Percentiles rank a stretch among this genome's conserved stretches.
phyloP scores from a whole-genome alignment of 2,329 filamentous ascomycete species.

The Sporothrix protearum region DNA sequence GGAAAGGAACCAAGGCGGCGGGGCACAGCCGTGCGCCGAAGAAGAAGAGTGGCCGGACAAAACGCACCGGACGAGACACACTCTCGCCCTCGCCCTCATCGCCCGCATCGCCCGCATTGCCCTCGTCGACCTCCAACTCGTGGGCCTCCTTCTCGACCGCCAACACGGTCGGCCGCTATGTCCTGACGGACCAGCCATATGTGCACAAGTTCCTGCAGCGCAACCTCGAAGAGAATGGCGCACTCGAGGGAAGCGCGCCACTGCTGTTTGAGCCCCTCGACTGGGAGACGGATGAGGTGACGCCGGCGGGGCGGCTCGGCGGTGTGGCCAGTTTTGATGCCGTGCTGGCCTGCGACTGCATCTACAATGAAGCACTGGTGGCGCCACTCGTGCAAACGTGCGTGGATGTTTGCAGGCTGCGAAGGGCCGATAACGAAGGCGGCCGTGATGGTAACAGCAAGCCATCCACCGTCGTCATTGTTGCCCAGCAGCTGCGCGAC shows the following conservation, averaged over 20 bases:
- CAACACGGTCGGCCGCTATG: conserved; percentile 57
- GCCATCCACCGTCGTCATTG: conserved; percentile 65
- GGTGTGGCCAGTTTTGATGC: conserved; percentile 57
- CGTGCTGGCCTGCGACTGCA: conserved; percentile 84
- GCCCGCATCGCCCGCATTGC: too few species aligned
- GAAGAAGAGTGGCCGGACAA: not conserved
- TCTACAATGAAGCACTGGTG: conserved; percentile 89
- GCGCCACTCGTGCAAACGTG: conserved; percentile 79
- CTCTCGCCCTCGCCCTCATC: not conserved
- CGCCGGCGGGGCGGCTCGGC: conserved; percentile 35
- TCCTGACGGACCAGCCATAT: conserved; percentile 86
- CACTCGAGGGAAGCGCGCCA: conserved; percentile 1
- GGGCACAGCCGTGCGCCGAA: not conserved
- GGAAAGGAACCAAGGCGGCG: conserved; percentile 29
- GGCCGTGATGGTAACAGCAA: conserved; percentile 3
- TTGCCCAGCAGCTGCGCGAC: conserved; percentile 85
- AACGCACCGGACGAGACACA: not conserved
- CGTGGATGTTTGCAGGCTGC: conserved; percentile 65
- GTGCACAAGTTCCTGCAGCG: conserved; percentile 70
- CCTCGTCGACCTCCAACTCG: not conserved
- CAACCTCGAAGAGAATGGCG: conserved; percentile 66
- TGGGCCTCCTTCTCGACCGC: not conserved
- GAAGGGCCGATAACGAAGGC: conserved; percentile 33
- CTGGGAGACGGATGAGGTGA: conserved; percentile 70
- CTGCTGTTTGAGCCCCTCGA: conserved; percentile 65